Evolutionary conservation across 768 basidiomycete species (phyloP).

Genomic region (Xerocomellus intermedius): DNA sequence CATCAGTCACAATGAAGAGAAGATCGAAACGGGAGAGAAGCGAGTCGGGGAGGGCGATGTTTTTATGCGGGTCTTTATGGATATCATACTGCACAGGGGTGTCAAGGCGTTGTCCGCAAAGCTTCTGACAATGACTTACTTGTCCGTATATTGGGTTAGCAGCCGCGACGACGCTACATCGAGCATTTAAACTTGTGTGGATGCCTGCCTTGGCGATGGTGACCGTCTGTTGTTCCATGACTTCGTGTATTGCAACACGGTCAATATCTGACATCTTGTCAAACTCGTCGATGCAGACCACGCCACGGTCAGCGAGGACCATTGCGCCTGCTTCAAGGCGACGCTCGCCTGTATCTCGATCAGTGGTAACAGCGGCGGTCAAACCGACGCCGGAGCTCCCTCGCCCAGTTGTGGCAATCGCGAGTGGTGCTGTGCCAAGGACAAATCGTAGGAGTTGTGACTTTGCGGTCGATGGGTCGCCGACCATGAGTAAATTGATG

Average conservation of each 20-base stretch:
- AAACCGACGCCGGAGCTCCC: slow-evolving; percentile 99
- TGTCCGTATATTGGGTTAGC: slow-evolving; percentile 99
- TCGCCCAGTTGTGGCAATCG: slow-evolving; percentile 97
- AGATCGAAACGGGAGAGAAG: slow-evolving; percentile 98
- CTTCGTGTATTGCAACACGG: slow-evolving; percentile 98
- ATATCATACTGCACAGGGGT: slow-evolving; percentile 81
- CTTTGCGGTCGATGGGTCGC: slow-evolving; percentile 98
- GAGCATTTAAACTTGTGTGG: slow-evolving; percentile 95
- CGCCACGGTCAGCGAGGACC: slow-evolving; percentile 98
- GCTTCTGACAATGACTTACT: slow-evolving; percentile 42
- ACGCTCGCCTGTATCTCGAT: slow-evolving; percentile 96
- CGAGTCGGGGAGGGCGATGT: slow-evolving; percentile 97
- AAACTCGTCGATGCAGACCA: slow-evolving; percentile 99
- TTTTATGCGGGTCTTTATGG: slow-evolving; percentile 98
- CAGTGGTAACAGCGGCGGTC: slow-evolving; percentile 97
- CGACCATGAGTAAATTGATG: slow-evolving; percentile 99
- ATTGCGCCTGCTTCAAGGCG: slow-evolving; percentile 98
- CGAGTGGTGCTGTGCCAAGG: slow-evolving; percentile 91
- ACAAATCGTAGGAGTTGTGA: slow-evolving; percentile 95
- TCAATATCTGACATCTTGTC: slow-evolving; percentile 99
- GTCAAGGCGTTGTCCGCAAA: slow-evolving; percentile 7
- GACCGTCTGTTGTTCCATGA: slow-evolving; percentile 99
- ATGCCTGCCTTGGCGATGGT: slow-evolving; percentile 99
- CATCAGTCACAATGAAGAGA: slow-evolving; percentile 96
- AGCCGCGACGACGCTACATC: slow-evolving; percentile 96